Evolutionary conservation across 2,329 filamentous ascomycete species (phyloP).

Genomic region (Diaporthe sp.): DNA sequence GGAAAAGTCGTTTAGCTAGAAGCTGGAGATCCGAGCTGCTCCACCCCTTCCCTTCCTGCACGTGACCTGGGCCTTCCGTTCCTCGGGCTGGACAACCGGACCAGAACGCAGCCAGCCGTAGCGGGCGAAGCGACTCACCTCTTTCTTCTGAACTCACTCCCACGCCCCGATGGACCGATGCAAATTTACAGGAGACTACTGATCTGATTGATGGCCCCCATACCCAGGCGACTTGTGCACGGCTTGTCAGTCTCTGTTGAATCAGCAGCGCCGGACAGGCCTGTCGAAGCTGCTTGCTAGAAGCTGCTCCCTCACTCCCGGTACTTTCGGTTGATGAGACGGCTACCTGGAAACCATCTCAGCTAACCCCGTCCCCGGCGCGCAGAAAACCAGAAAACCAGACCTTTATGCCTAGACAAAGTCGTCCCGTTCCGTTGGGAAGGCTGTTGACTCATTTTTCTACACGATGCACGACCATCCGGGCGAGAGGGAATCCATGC

Average conservation of each 20-base stretch:
- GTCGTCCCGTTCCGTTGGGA: not conserved
- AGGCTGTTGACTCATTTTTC: not conserved
- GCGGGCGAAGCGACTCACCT: not conserved
- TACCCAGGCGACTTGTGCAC: no score
- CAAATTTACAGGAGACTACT: no score
- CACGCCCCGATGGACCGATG: not conserved
- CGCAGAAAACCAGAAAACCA: not conserved
- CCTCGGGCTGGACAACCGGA: not conserved
- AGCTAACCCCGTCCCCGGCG: not conserved
- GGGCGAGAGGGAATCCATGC: not conserved
- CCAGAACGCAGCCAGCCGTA: not conserved
- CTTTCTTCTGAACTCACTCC: not conserved
- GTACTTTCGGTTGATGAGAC: not conserved
- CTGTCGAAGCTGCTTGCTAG: not conserved
- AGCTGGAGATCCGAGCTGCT: conserved; percentile 36
- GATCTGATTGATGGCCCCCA: not conserved
- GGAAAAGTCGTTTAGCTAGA: conserved; percentile 37
- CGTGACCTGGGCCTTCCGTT: conserved; percentile 7
- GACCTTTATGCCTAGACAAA: not conserved
- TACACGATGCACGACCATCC: not conserved
- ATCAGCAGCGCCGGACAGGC: not conserved
- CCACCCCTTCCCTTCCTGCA: conserved; percentile 6
- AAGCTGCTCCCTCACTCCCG: not conserved
- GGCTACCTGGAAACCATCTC: not conserved
- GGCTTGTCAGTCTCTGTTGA: not conserved